Conservation (phyloP, 2,329 filamentous ascomycete species). For the Verticillium longisporum region DNA sequence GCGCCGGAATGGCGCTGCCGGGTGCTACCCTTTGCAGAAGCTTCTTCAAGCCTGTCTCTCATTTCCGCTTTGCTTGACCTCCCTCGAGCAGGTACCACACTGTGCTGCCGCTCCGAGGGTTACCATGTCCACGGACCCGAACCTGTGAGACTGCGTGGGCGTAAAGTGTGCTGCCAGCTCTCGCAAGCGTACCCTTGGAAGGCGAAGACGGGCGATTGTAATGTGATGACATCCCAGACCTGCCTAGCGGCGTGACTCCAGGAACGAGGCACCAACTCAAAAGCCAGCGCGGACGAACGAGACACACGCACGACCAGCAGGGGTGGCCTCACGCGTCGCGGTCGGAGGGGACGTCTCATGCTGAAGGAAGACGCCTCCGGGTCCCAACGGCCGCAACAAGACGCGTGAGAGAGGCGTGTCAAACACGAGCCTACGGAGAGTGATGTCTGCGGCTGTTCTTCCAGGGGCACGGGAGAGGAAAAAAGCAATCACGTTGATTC, state of each 20-base stretch:
- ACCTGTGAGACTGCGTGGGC: too few relatives aligned
- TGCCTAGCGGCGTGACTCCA: not conserved
- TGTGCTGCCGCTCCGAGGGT: too few relatives aligned
- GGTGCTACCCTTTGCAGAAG: not conserved
- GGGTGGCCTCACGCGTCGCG: not conserved
- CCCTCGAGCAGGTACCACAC: not conserved
- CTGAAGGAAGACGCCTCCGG: not conserved
- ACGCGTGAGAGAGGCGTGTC: not conserved
- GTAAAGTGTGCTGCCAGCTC: too few relatives aligned
- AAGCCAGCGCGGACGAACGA: not conserved
- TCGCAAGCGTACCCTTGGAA: not conserved
- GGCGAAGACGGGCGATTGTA: not conserved
- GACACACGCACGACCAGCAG: not conserved
- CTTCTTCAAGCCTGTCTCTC: not conserved
- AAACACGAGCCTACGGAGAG: not conserved
- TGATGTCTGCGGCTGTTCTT: too few relatives aligned
- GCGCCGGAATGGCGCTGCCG: not conserved
- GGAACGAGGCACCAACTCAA: not conserved
- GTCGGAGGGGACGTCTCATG: not conserved
- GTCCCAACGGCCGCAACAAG: not conserved
- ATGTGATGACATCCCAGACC: not conserved
- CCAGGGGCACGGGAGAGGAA: not conserved
- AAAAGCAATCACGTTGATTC: not conserved
- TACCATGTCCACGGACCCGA: too few relatives aligned
- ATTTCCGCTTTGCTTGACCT: not conserved